These are phyloP conservation scores for Dactylellina cionopaga DNA, from an alignment of 2,329 filamentous ascomycete species.

Conservation along the genomic window DNA sequence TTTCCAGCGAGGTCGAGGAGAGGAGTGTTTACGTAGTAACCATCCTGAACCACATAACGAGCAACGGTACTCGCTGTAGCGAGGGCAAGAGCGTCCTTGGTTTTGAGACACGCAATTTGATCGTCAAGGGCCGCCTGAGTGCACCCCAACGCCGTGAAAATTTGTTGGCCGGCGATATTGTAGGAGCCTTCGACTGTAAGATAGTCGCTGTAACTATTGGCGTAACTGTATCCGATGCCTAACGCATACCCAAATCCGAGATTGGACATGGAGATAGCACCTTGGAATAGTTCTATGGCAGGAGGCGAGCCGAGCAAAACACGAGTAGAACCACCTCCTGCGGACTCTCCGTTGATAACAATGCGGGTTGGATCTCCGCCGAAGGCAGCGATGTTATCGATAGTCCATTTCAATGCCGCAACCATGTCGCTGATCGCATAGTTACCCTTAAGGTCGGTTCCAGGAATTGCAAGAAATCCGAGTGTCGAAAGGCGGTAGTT, in stretches of 20 bases:
- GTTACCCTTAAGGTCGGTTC: constrained; percentile 67
- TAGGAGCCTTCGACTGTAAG: constrained; percentile 68
- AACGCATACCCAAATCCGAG: constrained; percentile 69
- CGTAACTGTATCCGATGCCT: constrained; percentile 68
- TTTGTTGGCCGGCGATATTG: constrained; percentile 64
- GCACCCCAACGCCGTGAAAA: constrained; percentile 67
- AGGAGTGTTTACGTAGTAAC: constrained; percentile 66
- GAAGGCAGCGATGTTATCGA: constrained; percentile 54
- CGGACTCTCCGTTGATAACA: constrained; percentile 56
- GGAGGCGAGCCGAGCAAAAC: constrained; percentile 66
- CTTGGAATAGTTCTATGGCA: constrained; percentile 64
- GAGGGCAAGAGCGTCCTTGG: constrained; percentile 63
- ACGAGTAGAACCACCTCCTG: constrained; percentile 66
- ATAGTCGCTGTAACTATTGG: constrained; percentile 69
- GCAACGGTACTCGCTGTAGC: constrained; percentile 62
- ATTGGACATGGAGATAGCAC: constrained; percentile 66
- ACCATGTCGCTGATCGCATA: constrained; percentile 56
- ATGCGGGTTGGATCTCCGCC: constrained; percentile 56
- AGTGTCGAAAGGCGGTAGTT: constrained; percentile 71
- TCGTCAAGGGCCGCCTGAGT: constrained; percentile 61
- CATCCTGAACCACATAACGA: constrained; percentile 70
- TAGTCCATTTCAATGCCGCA: constrained; percentile 55
- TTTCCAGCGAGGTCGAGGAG: constrained; percentile 60
- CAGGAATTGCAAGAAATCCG: constrained; percentile 69
- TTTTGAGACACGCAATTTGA: constrained; percentile 67